Conservation (phyloP, 129 eudicot genomes). For the Daucus carota region DNA sequence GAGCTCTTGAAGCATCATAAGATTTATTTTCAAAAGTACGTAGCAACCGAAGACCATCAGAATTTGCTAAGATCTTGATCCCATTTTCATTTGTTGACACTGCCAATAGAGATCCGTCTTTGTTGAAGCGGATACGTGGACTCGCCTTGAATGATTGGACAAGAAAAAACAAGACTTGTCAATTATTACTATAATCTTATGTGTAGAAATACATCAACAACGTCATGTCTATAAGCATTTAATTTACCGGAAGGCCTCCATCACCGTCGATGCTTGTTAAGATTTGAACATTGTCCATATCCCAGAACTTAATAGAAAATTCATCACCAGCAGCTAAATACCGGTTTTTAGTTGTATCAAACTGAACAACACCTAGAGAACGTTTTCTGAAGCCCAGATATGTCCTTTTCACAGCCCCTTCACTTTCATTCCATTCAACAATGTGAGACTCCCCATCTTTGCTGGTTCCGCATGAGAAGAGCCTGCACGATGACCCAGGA, state of each 20-base stretch:
- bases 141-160: constrained; percentile 38
- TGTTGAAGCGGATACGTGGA: constrained; percentile 74
- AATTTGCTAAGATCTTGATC: constrained; percentile 59
- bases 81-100: constrained; percentile 69
- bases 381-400: constrained; percentile 67
- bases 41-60: constrained; percentile 60
- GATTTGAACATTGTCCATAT: constrained; percentile 68
- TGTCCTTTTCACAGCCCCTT: constrained; percentile 77
- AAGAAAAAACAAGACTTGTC: background rate
- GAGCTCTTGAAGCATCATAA: constrained; percentile 63
- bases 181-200: background rate
- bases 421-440: constrained; percentile 87
- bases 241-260: constrained; percentile 72
- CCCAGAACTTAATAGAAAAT: constrained; percentile 66
- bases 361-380: constrained; percentile 70
- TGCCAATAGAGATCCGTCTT: constrained; percentile 68
- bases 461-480: constrained; percentile 81
- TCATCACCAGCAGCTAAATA: constrained; percentile 87
- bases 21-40: constrained; percentile 60
- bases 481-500: constrained; percentile 31
- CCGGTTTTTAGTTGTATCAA: constrained; percentile 72
- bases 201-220: background rate
- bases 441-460: constrained; percentile 77
- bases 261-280: constrained; percentile 68
- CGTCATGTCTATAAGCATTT: background rate